Percentiles rank a stretch among this genome's conserved stretches.
phyloP scores from a whole-genome alignment of 352 stramenopile genomes.

The Halophytophthora polymorphica region DNA sequence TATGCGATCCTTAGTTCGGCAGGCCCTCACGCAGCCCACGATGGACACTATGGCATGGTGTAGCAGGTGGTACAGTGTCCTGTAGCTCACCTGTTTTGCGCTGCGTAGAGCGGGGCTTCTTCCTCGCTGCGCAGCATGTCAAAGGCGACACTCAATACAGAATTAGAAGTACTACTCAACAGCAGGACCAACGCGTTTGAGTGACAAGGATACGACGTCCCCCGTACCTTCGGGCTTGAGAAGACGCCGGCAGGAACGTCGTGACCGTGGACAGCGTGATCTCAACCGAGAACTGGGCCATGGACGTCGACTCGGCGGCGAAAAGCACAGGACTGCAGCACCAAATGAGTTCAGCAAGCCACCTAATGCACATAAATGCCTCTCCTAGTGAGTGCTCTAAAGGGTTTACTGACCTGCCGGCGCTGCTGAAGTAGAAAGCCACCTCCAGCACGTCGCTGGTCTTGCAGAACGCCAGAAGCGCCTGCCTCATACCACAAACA shows the following conservation, averaged over 20 bases:
- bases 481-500: conserved; percentile 4
- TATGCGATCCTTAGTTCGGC: too few relatives aligned
- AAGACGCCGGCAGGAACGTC: conserved; percentile 68
- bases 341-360: not conserved
- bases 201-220: too few relatives aligned
- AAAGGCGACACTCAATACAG: not conserved
- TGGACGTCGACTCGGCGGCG: conserved; percentile 62
- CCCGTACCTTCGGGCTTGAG: conserved; percentile 43
- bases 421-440: conserved; percentile 64
- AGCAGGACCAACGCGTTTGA: not conserved
- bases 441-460: conserved; percentile 71
- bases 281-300: conserved; percentile 70
- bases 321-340: conserved; percentile 62
- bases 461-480: conserved; percentile 75
- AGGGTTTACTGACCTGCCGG: conserved; percentile 44
- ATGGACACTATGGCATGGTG: too few relatives aligned
- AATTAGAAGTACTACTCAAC: not conserved
- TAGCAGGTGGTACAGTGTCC: too few relatives aligned
- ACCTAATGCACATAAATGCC: conserved; percentile 1
- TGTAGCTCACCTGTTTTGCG: conserved; percentile 11
- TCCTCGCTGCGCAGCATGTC: conserved; percentile 26
- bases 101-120: conserved; percentile 24
- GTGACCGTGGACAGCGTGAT: conserved; percentile 81
- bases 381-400: not conserved
- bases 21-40: too few relatives aligned